phyloP scores from a whole-genome alignment of 768 basidiomycete genomes.

The Pulveroboletus sp. region DNA sequence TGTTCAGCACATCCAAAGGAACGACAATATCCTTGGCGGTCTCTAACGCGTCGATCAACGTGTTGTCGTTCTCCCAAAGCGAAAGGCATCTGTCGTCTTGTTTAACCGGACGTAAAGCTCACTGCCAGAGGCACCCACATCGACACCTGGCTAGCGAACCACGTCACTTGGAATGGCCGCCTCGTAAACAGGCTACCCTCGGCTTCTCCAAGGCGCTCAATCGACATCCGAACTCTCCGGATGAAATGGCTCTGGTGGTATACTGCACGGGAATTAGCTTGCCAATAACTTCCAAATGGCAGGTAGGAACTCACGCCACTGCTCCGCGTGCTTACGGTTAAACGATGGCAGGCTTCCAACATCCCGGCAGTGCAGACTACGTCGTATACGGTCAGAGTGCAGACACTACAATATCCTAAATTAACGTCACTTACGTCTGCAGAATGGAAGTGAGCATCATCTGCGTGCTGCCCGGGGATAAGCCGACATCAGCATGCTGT shows the following conservation, averaged over 20 bases:
- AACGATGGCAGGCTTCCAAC: slow-evolving; percentile 48
- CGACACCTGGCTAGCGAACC: slow-evolving; percentile 65
- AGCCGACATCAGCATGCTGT: slow-evolving; percentile 14
- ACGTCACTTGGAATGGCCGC: slow-evolving; percentile 64
- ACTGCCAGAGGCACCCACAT: slow-evolving; percentile 39
- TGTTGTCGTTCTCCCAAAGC: slow-evolving; percentile 60
- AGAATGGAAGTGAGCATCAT: slow-evolving; percentile 60
- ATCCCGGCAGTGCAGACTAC: slow-evolving; percentile 49
- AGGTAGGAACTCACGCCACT: slow-evolving; percentile 60
- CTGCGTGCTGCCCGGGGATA: slow-evolving; percentile 44
- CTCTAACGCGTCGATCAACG: slow-evolving; percentile 54
- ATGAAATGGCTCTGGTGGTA: slow-evolving; percentile 65
- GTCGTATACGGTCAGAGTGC: slow-evolving; percentile 19
- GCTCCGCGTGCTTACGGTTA: slow-evolving; percentile 66
- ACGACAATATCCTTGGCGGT: slow-evolving; percentile 61
- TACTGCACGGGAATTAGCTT: slow-evolving; percentile 37
- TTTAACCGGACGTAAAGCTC: not conserved
- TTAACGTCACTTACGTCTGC: slow-evolving; percentile 49
- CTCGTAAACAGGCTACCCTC: slow-evolving; percentile 56
- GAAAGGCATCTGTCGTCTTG: slow-evolving; percentile 47
- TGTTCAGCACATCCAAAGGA: slow-evolving; percentile 62
- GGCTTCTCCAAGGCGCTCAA: slow-evolving; percentile 46
- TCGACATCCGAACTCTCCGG: slow-evolving; percentile 51
- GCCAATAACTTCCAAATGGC: not conserved
- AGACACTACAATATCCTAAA: not conserved